Evolutionary conservation across 1,284 basidiomycete genomes (phyloP).

Genomic region (Moniliophthora roreri): DNA sequence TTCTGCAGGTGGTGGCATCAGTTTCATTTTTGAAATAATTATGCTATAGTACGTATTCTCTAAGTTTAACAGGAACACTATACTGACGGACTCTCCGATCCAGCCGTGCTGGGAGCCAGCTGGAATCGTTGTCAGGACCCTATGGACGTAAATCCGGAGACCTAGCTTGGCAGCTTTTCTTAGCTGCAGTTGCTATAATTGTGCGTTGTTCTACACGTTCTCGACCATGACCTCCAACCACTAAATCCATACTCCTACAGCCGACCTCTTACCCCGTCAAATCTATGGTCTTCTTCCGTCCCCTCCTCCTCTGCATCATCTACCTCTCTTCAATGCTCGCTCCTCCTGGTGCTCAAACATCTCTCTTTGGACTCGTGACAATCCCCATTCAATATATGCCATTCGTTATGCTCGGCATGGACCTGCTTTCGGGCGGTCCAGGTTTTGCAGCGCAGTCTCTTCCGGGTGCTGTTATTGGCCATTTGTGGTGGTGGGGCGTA

Average conservation of each 20-base stretch:
- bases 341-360: constrained; percentile 63
- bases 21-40: constrained; percentile 71
- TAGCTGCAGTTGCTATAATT: constrained; percentile 67
- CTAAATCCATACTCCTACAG: neutral
- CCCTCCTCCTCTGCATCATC: constrained; percentile 67
- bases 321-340: constrained; percentile 71
- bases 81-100: neutral
- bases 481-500: constrained; percentile 76
- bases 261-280: constrained; percentile 44
- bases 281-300: constrained; percentile 57
- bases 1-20: constrained; percentile 50
- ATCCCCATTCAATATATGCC: constrained; percentile 75
- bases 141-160: too few relatives aligned
- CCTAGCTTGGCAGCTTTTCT: too few relatives aligned
- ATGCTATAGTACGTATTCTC: too few relatives aligned
- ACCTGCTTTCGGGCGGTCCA: constrained; percentile 67
- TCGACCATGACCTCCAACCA: neutral
- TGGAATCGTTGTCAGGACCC: too few relatives aligned
- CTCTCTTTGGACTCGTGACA: constrained; percentile 72
- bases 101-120: constrained; percentile 61
- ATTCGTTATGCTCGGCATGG: constrained; percentile 70
- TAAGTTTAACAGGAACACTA: neutral
- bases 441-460: constrained; percentile 52
- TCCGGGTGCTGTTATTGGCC: constrained; percentile 74
- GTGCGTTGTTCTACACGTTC: constrained; percentile 49